Base-by-base conservation (phyloP, 2,329 filamentous ascomycete genomes). In the Diplodia corticola region DNA sequence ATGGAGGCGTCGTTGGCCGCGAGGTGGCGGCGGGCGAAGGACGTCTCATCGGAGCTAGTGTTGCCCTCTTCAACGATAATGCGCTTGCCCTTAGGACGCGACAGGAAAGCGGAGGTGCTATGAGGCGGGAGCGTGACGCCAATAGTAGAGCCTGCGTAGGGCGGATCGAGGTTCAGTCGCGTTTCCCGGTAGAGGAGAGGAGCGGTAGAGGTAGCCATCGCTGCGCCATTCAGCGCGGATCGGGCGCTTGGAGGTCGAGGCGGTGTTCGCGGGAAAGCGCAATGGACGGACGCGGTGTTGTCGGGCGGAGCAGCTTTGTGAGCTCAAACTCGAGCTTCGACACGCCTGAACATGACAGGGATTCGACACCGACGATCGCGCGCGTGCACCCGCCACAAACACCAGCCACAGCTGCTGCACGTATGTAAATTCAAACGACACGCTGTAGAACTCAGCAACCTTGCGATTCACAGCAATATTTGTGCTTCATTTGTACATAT, bases 161-260 rank as follows among this genome's bases (percentile, higher is more conserved):
- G 88, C 70, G 89, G 88, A 79, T 95, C 91, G 73, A 95, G 85
- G 78, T 91, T 92, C 79, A 96, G 83, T 77, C 91, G 89, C 77
- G 91, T 92, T 85, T 96, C 92, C 82, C 93, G 93, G 84, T 91
- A 95, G 79, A 91, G 83, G 79, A 86, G 89, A 70, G 85, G 84
- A 71, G 86, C 84, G 74, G 85, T 84, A 74, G 82, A 78, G 73
- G 83, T 82, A 74, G 85, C 86, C 89, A 92, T 92, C 76, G 83
- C 86, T 82, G 83, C 82, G 84, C 87, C 89, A 90, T 90, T 71
- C 71, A 74, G 63, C 35, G 57, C 35, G 7, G 55, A 35, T 46
- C 55, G 54, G 28, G 54, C 53, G 54, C 53, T 55, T 44, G 22
- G 6, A 51, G 30, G 54, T 50, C 48, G 53, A 24, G 17, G n/a